These are phyloP conservation scores for Sclerotinia sclerotiorum DNA, from an alignment of 2,329 filamentous ascomycete species.

Conservation along the genomic window DNA sequence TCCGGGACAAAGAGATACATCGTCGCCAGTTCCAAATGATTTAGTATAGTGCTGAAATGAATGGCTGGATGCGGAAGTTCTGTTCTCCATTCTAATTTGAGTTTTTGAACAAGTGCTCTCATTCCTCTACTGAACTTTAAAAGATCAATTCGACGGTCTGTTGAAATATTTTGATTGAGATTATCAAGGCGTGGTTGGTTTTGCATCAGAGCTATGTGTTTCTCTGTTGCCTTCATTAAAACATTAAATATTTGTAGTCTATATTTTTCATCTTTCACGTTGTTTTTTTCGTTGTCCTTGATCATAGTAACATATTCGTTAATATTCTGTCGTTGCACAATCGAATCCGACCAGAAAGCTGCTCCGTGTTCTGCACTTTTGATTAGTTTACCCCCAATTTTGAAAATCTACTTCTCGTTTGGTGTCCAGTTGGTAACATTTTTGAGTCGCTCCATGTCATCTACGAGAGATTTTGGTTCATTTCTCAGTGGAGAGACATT, in stretches of 20 bases:
- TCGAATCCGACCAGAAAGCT: background rate
- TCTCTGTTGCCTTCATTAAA: background rate
- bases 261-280: background rate
- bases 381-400: background rate
- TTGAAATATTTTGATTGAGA: background rate
- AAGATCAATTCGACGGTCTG: background rate
- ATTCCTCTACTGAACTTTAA: background rate
- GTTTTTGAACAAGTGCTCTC: background rate
- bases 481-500: background rate
- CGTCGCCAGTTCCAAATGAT: background rate
- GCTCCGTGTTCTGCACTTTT: background rate
- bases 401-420: background rate
- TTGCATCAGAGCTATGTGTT: background rate
- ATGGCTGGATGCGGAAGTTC: background rate
- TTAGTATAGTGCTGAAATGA: background rate
- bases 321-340: background rate
- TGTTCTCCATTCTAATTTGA: background rate
- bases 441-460: background rate
- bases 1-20: background rate
- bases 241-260: background rate
- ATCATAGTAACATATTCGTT: background rate
- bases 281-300: background rate
- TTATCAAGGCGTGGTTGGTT: background rate
- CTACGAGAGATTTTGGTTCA: background rate
- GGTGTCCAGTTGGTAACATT: background rate